phyloP scores from a whole-genome alignment of 192 early-diverging fungal species.

The Backusella tarrabulga region DNA sequence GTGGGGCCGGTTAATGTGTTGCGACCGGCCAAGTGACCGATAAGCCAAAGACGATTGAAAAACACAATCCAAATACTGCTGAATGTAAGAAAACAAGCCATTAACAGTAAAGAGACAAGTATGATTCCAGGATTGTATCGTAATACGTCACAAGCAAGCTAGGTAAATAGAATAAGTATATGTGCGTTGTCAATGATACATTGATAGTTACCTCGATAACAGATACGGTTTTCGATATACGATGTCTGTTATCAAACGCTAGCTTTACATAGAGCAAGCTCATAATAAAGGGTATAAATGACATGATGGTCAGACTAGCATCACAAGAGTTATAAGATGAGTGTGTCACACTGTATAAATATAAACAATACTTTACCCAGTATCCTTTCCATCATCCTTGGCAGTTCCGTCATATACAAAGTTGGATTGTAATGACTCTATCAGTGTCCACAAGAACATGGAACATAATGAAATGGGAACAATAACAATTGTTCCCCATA shows the following conservation, averaged over 20 bases:
- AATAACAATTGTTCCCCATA: slow-evolving; percentile 48
- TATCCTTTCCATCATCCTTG: slow-evolving; percentile 41
- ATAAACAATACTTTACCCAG: slow-evolving; percentile 20
- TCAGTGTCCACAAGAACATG: slow-evolving; percentile 53
- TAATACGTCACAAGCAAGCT: slow-evolving; percentile 74
- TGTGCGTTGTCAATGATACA: neutral
- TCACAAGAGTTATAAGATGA: neutral
- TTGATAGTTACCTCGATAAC: slow-evolving; percentile 47
- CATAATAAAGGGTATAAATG: slow-evolving; percentile 48
- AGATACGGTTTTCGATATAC: slow-evolving; percentile 49
- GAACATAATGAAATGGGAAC: slow-evolving; percentile 41
- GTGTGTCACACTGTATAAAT: neutral
- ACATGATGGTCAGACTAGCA: slow-evolving; percentile 41
- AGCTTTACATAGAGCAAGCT: slow-evolving; percentile 39
- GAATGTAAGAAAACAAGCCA: slow-evolving; percentile 60
- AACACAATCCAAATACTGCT: slow-evolving; percentile 63
- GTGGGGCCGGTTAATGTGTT: slow-evolving; percentile 13
- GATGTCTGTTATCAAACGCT: slow-evolving; percentile 36
- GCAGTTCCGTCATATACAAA: slow-evolving; percentile 28
- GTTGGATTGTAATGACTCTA: slow-evolving; percentile 44
- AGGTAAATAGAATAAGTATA: neutral
- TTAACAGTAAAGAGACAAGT: slow-evolving; percentile 55
- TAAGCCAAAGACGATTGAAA: slow-evolving; percentile 64
- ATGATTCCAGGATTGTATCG: slow-evolving; percentile 69
- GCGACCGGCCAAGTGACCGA: slow-evolving; percentile 39